phyloP scores from a whole-genome alignment of 441 rosid species.

The Capsella rubella region DNA sequence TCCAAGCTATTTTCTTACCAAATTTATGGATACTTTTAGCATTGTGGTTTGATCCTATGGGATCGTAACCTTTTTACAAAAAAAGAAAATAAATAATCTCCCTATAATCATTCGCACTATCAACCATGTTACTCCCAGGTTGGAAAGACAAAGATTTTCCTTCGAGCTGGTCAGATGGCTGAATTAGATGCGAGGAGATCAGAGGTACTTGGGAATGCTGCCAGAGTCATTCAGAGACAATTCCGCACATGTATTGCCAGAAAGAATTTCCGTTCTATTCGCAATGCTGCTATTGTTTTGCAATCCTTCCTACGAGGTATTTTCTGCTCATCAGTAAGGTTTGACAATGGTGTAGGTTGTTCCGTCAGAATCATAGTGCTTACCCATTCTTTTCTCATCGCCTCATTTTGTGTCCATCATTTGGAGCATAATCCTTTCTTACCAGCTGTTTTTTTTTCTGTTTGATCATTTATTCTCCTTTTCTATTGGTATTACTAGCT shows the following conservation, averaged over 20 bases:
- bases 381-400: conserved; percentile 14
- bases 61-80: conserved; percentile 21
- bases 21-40: conserved; percentile 4
- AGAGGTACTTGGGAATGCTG: conserved; percentile 76
- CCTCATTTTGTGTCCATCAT: conserved; percentile 15
- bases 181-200: conserved; percentile 81
- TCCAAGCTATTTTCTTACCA: conserved; percentile 21
- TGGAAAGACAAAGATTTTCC: conserved; percentile 74
- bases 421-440: conserved; percentile 25
- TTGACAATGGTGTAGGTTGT: conserved; percentile 16
- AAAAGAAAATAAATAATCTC: neutral
- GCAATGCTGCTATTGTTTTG: conserved; percentile 62
- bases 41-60: conserved; percentile 15
- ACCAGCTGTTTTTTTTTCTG: conserved; percentile 10
- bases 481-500: conserved; percentile 25
- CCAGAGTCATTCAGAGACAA: conserved; percentile 70
- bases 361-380: conserved; percentile 16
- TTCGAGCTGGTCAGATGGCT: conserved; percentile 91
- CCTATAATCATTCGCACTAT: too few species aligned
- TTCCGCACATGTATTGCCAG: conserved; percentile 62
- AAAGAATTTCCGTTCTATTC: conserved; percentile 57
- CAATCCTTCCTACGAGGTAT: conserved; percentile 75
- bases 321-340: conserved; percentile 21
- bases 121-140: conserved; percentile 51
- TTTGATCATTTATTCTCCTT: conserved; percentile 23